These are phyloP conservation scores for Boletus fagicola DNA, from an alignment of 768 basidiomycete genomes.

Conservation along the genomic window DNA sequence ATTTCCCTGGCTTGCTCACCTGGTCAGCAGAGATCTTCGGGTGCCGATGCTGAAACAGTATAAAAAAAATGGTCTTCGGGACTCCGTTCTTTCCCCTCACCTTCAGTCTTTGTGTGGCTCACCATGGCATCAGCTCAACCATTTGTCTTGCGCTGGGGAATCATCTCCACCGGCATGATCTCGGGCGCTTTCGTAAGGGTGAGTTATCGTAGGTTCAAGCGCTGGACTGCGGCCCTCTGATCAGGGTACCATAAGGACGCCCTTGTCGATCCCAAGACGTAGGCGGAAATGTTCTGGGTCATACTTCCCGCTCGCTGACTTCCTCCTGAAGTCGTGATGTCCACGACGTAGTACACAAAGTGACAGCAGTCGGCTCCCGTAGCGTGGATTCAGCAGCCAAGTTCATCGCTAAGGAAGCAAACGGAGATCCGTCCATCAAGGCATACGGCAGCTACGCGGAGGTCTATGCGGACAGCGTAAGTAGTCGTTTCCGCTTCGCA, in stretches of 20 bases:
- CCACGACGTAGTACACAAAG: slow-evolving; percentile 63
- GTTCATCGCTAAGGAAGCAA: slow-evolving; percentile 58
- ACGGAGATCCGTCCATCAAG: slow-evolving; percentile 53
- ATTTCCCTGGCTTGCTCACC: slow-evolving; percentile 1
- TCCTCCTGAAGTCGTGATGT: slow-evolving; percentile 52
- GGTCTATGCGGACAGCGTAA: slow-evolving; percentile 67
- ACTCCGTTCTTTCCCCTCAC: background rate
- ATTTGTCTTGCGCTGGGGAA: slow-evolving; percentile 72
- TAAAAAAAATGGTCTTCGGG: background rate
- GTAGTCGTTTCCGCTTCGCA: slow-evolving; percentile 16
- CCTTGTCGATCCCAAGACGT: slow-evolving; percentile 73
- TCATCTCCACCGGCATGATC: slow-evolving; percentile 80
- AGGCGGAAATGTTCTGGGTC: slow-evolving; percentile 25
- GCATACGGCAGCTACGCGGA: slow-evolving; percentile 73
- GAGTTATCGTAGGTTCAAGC: slow-evolving; percentile 3
- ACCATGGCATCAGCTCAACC: slow-evolving; percentile 31
- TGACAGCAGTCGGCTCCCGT: slow-evolving; percentile 78
- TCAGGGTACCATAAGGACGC: slow-evolving; percentile 53
- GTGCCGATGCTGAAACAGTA: no score
- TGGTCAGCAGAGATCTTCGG: slow-evolving; percentile 1
- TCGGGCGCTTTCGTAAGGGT: slow-evolving; percentile 69
- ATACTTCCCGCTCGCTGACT: background rate
- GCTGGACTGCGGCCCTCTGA: background rate
- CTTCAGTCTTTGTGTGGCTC: background rate
- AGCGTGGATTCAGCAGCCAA: slow-evolving; percentile 61